Evolutionary conservation across 2,329 filamentous ascomycete species (phyloP).

Genomic region (Cordyceps cateniannulata): DNA sequence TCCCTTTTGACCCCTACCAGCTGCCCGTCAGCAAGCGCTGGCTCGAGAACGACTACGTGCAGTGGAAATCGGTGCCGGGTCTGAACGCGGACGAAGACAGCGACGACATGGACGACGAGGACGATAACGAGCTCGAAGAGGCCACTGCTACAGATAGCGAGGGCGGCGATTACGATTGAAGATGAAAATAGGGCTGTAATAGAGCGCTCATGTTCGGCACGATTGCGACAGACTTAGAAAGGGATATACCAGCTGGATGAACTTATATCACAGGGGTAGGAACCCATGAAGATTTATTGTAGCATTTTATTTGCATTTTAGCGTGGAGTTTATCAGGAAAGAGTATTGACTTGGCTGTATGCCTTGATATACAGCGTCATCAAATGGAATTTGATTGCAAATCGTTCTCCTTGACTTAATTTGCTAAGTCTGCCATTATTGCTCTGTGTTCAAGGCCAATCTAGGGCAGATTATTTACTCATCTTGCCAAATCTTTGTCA

Average conservation of each 20-base stretch:
- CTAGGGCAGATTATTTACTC: too few relatives aligned
- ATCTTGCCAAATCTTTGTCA: too few relatives aligned
- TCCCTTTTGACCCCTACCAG: slow-evolving; percentile 95
- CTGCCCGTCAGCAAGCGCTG: slow-evolving; percentile 80
- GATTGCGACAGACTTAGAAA: background rate
- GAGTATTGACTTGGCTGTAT: slow-evolving; percentile 5
- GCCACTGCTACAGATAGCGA: slow-evolving; percentile 46
- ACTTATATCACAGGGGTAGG: background rate
- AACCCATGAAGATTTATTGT: background rate
- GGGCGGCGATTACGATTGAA: slow-evolving; percentile 33
- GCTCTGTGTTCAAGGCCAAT: too few relatives aligned
- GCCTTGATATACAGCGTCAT: slow-evolving; percentile 40
- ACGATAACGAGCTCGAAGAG: slow-evolving; percentile 41
- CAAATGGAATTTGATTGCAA: too few relatives aligned
- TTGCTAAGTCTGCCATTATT: too few relatives aligned
- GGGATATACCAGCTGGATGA: background rate
- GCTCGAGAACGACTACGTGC: slow-evolving; percentile 77
- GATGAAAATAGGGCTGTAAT: background rate
- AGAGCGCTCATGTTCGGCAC: background rate
- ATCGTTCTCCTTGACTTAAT: too few relatives aligned
- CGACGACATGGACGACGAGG: slow-evolving; percentile 42
- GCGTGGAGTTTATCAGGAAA: slow-evolving; percentile 4
- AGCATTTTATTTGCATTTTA: slow-evolving; percentile 5
- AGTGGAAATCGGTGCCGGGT: slow-evolving; percentile 70
- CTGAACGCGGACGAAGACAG: slow-evolving; percentile 53